Evolutionary conservation across 1,284 basidiomycete genomes (phyloP), one percentile per base, ranked within the genome.

Genomic region (Paramarasmius palmivorus): DNA sequence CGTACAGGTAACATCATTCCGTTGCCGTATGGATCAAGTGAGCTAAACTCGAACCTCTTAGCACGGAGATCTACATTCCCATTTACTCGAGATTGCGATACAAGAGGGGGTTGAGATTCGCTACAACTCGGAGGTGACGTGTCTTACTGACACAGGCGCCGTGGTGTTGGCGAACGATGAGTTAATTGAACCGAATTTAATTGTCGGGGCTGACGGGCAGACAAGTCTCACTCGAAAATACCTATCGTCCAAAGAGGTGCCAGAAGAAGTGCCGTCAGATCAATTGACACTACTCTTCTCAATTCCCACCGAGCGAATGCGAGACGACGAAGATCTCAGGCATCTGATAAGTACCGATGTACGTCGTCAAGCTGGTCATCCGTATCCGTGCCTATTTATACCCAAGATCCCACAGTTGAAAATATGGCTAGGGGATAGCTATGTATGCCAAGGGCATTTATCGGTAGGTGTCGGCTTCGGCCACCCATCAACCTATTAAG

Each of bases 131-230:
- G 66, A 67, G 29, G 80, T 83, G 61, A 1, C 69, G 83, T 1
- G 77, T 84, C 53, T 68, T 76, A 12, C 65, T 64, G n/a, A n/a
- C 41, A 26, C 59, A 2, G 65, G 67, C 4, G 63, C 65, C 1
- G 67, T 82, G 4, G 74, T 68, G 0, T 67, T 78, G 37, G 59
- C 68, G 22, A 65, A 60, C 37, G 81, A 77, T 14, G 70, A 73
- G 52, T 61, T 58, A 1, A 39, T 78, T n/a, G 46, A 60, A 7
- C 74, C 72, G 0, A 81, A 84, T 59, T 58, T 83, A 15, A 67
- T 84, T 25, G 64, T 84, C 2, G 82, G 77, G 12, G 81, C 81
- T 2, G 83, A 84, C 61, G 83, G 83, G 14, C 71, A 73, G 17
- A 67, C 80, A 62, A 85, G 83, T 59, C 59, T 75, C 40, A 65